phyloP scores from a whole-genome alignment of 1,284 basidiomycete genomes.

The Apiotrichum akiyoshidainum region DNA sequence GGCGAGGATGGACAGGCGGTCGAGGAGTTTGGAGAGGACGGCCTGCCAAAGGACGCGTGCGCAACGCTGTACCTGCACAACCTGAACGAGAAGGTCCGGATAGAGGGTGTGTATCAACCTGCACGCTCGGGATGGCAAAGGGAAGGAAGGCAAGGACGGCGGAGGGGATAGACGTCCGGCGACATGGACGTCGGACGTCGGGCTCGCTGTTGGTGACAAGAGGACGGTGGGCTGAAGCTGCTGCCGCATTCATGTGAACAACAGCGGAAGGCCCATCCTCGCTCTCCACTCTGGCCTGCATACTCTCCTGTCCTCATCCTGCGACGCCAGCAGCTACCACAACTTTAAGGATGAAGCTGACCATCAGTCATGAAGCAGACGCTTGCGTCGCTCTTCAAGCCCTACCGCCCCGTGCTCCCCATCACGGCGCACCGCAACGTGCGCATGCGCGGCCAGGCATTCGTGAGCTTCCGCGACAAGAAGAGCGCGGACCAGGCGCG shows the following conservation, averaged over 20 bases:
- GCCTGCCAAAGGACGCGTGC: slow-evolving; percentile 53
- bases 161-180: too few species aligned
- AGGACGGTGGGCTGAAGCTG: too few species aligned
- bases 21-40: slow-evolving; percentile 30
- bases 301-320: not conserved
- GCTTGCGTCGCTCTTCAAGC: slow-evolving; percentile 82
- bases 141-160: too few species aligned
- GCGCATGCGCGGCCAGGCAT: slow-evolving; percentile 97
- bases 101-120: slow-evolving; percentile 60
- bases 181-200: too few species aligned
- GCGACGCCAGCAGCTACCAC: not conserved
- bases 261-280: not conserved
- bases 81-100: slow-evolving; percentile 92
- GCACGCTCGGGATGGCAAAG: not conserved
- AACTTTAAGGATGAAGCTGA: not conserved
- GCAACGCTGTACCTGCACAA: slow-evolving; percentile 97
- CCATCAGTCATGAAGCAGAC: slow-evolving; percentile 77
- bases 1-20: slow-evolving; percentile 14
- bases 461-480: slow-evolving; percentile 81
- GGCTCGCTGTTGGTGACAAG: too few species aligned
- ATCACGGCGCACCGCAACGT: slow-evolving; percentile 89
- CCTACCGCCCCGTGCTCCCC: slow-evolving; percentile 86
- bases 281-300: not conserved
- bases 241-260: too few species aligned
- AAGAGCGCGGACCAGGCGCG: slow-evolving; percentile 81